Percentiles rank a stretch among this genome's conserved stretches.
These are phyloP conservation scores for Hansenula anomala DNA, from an alignment of 1,139 yeast genomes.

Conservation along the genomic window DNA sequence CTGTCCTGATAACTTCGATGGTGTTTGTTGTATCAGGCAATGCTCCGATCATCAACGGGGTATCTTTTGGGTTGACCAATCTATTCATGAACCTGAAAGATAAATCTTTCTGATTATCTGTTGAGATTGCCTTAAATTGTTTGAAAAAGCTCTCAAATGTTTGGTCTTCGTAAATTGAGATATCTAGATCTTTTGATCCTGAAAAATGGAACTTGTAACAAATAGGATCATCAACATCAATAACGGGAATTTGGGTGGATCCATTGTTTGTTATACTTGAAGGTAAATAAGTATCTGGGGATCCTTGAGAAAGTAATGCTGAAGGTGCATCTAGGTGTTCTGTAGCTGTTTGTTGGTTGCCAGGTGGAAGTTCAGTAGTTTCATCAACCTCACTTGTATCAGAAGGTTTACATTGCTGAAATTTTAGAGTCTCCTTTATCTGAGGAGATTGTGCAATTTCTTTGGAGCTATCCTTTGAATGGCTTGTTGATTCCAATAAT, in stretches of 20 bases:
- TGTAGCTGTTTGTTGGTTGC: background rate
- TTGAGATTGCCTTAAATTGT: background rate
- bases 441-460: too few species aligned
- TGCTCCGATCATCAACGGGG: background rate
- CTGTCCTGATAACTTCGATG: background rate
- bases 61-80: background rate
- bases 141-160: background rate
- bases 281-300: too few species aligned
- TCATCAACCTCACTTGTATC: background rate
- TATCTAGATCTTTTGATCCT: background rate
- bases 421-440: too few species aligned
- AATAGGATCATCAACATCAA: too few species aligned
- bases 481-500: too few species aligned
- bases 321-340: too few species aligned
- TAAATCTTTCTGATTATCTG: background rate
- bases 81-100: background rate
- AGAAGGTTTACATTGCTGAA: too few species aligned
- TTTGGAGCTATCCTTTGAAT: too few species aligned
- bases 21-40: background rate
- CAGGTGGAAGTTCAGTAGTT: background rate
- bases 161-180: background rate
- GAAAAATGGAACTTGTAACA: background rate
- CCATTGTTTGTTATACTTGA: too few species aligned
- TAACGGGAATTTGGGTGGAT: too few species aligned
- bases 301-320: too few species aligned